These are phyloP conservation scores for Volvox africanus DNA, from an alignment of 139 green algal genomes.

Conservation along the genomic window DNA sequence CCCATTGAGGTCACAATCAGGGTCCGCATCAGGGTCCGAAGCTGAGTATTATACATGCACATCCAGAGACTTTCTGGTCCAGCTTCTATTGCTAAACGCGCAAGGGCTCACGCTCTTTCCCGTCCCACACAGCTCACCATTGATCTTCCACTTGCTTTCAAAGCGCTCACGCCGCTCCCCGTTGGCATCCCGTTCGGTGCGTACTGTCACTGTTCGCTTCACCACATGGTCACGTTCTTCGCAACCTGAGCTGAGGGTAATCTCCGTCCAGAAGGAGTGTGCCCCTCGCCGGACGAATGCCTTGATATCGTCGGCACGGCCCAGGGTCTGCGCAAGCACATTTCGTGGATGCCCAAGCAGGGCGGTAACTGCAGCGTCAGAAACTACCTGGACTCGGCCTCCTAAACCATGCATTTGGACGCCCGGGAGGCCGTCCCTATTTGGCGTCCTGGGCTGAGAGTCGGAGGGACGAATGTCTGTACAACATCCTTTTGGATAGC, in stretches of 20 bases:
- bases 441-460: too few relatives aligned
- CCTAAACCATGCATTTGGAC: too few relatives aligned
- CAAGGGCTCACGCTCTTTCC: too few relatives aligned
- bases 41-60: too few relatives aligned
- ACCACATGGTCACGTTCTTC: conserved; percentile 56
- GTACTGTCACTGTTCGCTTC: conserved; percentile 20
- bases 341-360: neutral
- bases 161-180: conserved; percentile 51
- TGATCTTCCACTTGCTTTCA: conserved; percentile 74
- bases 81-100: too few relatives aligned
- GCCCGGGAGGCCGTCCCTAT: too few relatives aligned
- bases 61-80: too few relatives aligned
- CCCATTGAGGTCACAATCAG: too few relatives aligned
- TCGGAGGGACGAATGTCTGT: too few relatives aligned
- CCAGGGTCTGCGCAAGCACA: conserved; percentile 74
- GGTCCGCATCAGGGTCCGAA: too few relatives aligned
- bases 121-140: conserved; percentile 52
- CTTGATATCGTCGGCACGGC: conserved; percentile 81
- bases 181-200: neutral
- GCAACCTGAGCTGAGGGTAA: conserved; percentile 76
- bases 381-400: too few relatives aligned
- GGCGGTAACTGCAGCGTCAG: neutral
- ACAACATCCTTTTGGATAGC: too few relatives aligned
- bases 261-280: conserved; percentile 70
- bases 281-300: conserved; percentile 85